phyloP scores from a whole-genome alignment of 2,329 filamentous ascomycete genomes.

The Cercospora sp. region DNA sequence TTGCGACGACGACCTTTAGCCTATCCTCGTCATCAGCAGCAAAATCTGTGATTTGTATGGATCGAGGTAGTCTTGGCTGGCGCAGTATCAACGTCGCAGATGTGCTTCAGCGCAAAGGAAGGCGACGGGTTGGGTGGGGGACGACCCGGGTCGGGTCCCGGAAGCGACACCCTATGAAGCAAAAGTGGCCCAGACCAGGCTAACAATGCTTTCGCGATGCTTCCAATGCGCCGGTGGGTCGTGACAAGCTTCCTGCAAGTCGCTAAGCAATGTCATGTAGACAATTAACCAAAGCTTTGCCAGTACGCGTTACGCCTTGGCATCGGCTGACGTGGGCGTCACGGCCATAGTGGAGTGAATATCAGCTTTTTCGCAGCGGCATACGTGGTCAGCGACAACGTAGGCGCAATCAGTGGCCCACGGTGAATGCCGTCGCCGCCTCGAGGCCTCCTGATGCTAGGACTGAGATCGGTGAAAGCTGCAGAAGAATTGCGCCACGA shows the following conservation, averaged over 20 bases:
- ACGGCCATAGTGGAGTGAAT: constrained; percentile 3
- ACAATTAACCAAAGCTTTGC: neutral
- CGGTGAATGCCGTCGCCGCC: neutral
- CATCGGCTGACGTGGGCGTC: neutral
- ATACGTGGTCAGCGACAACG: neutral
- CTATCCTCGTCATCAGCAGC: constrained; percentile 14
- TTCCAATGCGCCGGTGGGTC: neutral
- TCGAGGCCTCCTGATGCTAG: neutral
- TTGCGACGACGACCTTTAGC: neutral
- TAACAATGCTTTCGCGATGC: neutral
- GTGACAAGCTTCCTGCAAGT: neutral
- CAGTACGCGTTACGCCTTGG: neutral
- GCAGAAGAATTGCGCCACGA: neutral
- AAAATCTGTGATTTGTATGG: constrained; percentile 5
- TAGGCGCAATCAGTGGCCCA: neutral
- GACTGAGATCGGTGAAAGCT: neutral
- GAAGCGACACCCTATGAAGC: neutral
- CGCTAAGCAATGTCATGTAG: neutral
- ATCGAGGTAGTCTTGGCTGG: constrained; percentile 10
- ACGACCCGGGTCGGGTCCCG: neutral
- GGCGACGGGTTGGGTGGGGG: constrained; percentile 10
- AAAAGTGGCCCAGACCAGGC: neutral
- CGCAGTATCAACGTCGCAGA: constrained; percentile 1
- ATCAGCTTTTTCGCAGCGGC: neutral
- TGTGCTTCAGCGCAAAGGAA: neutral